These are phyloP conservation scores for Clohesyomyces aquaticus DNA, from an alignment of 495 filamentous ascomycete genomes.

Conservation along the genomic window DNA sequence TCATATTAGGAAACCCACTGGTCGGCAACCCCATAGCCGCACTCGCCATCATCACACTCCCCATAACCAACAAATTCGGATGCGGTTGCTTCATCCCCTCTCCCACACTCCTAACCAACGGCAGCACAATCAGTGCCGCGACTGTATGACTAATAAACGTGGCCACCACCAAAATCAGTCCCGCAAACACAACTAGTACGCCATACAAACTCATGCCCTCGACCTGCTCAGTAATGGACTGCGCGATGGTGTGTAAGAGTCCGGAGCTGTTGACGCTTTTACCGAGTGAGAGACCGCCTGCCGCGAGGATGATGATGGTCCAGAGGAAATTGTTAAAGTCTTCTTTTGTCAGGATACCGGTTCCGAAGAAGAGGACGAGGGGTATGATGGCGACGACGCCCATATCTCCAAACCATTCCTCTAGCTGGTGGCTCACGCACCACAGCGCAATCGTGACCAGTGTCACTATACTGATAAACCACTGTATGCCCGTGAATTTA, in stretches of 20 bases:
- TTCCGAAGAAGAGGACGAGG: constrained; percentile 93
- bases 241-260: constrained; percentile 86
- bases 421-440: constrained; percentile 89
- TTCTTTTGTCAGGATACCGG: constrained; percentile 96
- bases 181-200: constrained; percentile 82
- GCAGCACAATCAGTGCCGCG: constrained; percentile 91
- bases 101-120: constrained; percentile 84
- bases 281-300: constrained; percentile 88
- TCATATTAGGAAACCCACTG: constrained; percentile 99
- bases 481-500: constrained; percentile 84
- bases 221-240: constrained; percentile 70
- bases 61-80: constrained; percentile 94
- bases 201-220: constrained; percentile 82
- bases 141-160: constrained; percentile 99
- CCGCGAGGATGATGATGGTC: constrained; percentile 99
- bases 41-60: constrained; percentile 68
- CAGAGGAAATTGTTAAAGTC: constrained; percentile 99
- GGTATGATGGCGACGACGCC: constrained; percentile 97
- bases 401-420: constrained; percentile 92
- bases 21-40: constrained; percentile 90
- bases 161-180: constrained; percentile 86
- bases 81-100: constrained; percentile 83
- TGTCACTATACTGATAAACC: constrained; percentile 86
- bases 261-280: constrained; percentile 94
- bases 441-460: constrained; percentile 87